Base-by-base conservation (phyloP, 2,329 filamentous ascomycete genomes). In the Plectosphaerella sp. region DNA sequence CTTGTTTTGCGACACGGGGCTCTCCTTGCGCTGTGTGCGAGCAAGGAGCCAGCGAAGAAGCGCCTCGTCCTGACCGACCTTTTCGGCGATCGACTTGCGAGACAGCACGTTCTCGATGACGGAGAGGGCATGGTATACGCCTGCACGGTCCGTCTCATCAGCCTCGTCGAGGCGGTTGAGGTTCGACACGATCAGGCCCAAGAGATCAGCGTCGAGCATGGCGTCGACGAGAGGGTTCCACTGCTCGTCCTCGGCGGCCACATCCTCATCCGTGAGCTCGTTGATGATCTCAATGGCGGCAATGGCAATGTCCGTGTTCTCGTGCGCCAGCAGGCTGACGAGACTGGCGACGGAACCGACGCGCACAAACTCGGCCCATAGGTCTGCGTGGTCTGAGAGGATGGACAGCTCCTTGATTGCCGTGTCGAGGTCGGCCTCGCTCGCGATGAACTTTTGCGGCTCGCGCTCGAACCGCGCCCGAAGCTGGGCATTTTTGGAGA, bases 241-340 rank as follows among this genome's bases (percentile, higher is more conserved):
- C 41, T 97, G 85, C 51, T 83, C 83, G 60, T 91, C 86, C 54
- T 87, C 84, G 2, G 89, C 90, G 42, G 86, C 79, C 2, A 96
- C 90, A 64, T 97, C 93, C 65, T 99, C 92, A 62, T 97, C 94
- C 14, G 91, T 95, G 59, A 97, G 74, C 72, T 99, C 94, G 52
- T 84, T 86, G 48, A 99, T 83, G 46, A 97, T 89, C 72, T 97
- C 89, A 48, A 96, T 86, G 1, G 88, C 89, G 57, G 88, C 89
- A 61, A 97, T 96, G 11, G 94, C 91, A 58, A 99, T 95, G 64
- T 99, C 94, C 1, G 92, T 93, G 67, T 99, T 99, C 62, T 99
- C 94, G 67, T 99, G 94, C 15, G 93, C 87, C 47, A 99, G 74
- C 49, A 99, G 71, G 2, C 86, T 83, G 2, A 96, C 90, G 48